Percentiles rank a stretch among this genome's conserved stretches.
Evolutionary conservation across 495 filamentous ascomycete species (phyloP).

Genomic region (Letharia columbiana): DNA sequence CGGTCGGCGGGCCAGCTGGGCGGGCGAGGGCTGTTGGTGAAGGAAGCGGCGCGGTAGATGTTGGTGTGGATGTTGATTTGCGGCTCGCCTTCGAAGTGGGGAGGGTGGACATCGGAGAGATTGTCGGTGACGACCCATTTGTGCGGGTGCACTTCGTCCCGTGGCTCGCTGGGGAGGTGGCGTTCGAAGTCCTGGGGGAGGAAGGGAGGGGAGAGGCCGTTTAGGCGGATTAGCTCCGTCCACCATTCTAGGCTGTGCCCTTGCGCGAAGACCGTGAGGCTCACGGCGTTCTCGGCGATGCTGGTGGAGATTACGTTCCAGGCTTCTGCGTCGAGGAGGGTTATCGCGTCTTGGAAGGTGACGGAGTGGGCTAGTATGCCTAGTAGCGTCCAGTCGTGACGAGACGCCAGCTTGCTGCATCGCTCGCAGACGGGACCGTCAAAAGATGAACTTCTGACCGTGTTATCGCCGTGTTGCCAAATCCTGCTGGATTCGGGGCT

Average conservation of each 20-base stretch:
- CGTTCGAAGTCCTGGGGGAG: too few species aligned
- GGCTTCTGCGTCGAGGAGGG: neutral
- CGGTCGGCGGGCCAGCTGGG: neutral
- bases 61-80: neutral
- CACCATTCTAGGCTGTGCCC: neutral
- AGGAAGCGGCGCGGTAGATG: neutral
- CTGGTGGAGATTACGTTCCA: neutral
- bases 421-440: neutral
- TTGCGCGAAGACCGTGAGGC: neutral
- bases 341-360: neutral
- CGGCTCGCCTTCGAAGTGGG: neutral
- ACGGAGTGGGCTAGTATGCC: neutral
- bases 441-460: neutral
- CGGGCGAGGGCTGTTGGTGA: neutral
- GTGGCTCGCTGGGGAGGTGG: too few species aligned
- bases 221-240: neutral
- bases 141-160: neutral
- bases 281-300: neutral
- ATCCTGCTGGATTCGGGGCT: neutral
- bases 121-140: neutral
- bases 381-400: neutral
- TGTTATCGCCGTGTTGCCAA: neutral
- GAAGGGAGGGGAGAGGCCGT: neutral
- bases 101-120: neutral
- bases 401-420: neutral